Percentiles rank a stretch among this genome's conserved stretches.
phyloP scores from a whole-genome alignment of 768 basidiomycete genomes.

The Agrocybe pediades region DNA sequence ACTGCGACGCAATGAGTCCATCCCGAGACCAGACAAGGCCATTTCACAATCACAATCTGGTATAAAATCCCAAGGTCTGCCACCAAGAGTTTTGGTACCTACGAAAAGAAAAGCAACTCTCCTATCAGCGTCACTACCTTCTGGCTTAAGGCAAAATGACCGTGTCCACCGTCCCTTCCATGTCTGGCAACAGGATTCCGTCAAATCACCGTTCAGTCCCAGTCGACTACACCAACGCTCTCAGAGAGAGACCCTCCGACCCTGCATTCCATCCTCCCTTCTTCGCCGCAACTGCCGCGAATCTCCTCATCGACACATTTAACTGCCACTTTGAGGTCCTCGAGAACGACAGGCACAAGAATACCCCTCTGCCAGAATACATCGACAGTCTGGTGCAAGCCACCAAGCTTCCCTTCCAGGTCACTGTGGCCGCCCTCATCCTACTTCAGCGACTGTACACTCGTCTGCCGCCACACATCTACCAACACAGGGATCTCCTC shows the following conservation, averaged over 20 bases:
- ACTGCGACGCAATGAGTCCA: no score
- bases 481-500: conserved; percentile 2
- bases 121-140: not conserved
- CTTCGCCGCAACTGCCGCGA: conserved; percentile 3
- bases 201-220: not conserved
- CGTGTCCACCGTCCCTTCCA: not conserved
- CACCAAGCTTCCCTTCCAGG: conserved; percentile 13
- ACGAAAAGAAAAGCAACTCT: not conserved
- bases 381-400: conserved; percentile 15
- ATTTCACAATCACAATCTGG: not conserved
- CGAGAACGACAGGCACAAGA: not conserved
- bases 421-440: conserved; percentile 16
- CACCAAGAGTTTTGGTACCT: not conserved
- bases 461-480: conserved; percentile 6
- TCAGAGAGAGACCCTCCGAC: not conserved
- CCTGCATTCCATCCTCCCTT: conserved; percentile 7
- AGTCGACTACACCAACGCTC: not conserved
- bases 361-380: conserved; percentile 10
- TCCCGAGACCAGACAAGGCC: not conserved
- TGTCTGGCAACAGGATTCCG: not conserved
- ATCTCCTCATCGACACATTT: conserved; percentile 7
- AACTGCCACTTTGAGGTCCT: conserved; percentile 4
- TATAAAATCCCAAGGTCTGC: not conserved
- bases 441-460: conserved; percentile 19
- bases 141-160: not conserved